Conservation (phyloP, 108 stramenopile species). For the Cyclotella choctawhatcheeana region DNA sequence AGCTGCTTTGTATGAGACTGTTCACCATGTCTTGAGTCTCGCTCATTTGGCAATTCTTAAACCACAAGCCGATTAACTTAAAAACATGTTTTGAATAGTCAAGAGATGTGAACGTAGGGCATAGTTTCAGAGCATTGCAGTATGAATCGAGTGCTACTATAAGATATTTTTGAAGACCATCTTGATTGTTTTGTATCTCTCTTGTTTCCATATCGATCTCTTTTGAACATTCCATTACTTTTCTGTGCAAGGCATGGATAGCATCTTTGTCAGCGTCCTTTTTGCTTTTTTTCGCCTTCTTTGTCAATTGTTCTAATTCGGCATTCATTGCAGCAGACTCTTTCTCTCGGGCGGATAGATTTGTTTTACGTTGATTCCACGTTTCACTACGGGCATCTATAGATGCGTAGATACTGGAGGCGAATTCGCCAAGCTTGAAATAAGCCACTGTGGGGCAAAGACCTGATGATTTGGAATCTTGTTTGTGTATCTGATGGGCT, state of each 20-base stretch:
- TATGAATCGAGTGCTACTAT: slow-evolving; percentile 63
- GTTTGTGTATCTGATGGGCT: slow-evolving; percentile 42
- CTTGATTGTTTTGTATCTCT: slow-evolving; percentile 50
- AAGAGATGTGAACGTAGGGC: slow-evolving; percentile 37
- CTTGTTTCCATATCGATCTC: slow-evolving; percentile 49
- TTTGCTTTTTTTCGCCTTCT: slow-evolving; percentile 32
- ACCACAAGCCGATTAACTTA: slow-evolving; percentile 78
- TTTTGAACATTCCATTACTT: slow-evolving; percentile 28
- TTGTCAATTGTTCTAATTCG: slow-evolving; percentile 42
- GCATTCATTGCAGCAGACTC: slow-evolving; percentile 47
- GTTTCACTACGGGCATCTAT: slow-evolving; percentile 63
- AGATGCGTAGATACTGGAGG: slow-evolving; percentile 58
- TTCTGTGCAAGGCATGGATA: not conserved
- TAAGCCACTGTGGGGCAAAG: slow-evolving; percentile 44
- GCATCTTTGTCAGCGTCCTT: slow-evolving; percentile 24
- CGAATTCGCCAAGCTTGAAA: slow-evolving; percentile 64
- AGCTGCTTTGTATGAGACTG: slow-evolving; percentile 25
- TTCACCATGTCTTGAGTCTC: slow-evolving; percentile 49
- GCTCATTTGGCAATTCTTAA: slow-evolving; percentile 49
- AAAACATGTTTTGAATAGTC: slow-evolving; percentile 75
- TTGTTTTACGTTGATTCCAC: slow-evolving; percentile 64
- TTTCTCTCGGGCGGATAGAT: slow-evolving; percentile 42
- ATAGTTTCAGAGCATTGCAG: slow-evolving; percentile 58
- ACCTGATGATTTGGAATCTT: slow-evolving; percentile 17
- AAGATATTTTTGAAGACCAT: slow-evolving; percentile 54